Evolutionary conservation across 2,329 filamentous ascomycete species (phyloP), one percentile per base, ranked within the genome.

Genomic region (Geosmithia flava): DNA sequence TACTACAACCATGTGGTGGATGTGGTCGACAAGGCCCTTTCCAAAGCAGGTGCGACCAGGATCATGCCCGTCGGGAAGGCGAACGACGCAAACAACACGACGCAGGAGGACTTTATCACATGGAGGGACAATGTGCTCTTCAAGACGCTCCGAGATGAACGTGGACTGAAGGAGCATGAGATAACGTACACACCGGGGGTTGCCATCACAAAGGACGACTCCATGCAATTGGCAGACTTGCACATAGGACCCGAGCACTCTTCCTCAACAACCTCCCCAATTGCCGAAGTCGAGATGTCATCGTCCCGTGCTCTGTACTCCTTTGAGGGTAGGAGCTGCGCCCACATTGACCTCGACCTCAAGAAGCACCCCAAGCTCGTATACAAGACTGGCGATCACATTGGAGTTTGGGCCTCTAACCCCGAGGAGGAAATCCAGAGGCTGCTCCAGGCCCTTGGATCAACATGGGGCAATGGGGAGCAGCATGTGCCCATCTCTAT

Each of bases 361-460:
- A 51, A 53, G 33, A 7, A 15, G 49, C 49, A 57, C 8, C 52
- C 56, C 1, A 53, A 59, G 11, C 52, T 67, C 23, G 53, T 51
- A 5, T 70, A 69, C 52, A 54, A 60, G 45, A 68, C 68, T 2
- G 67, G 67, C 1, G 68, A 69, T 40, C 65, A 70, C 48, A 47
- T 70, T 16, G 63, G 61, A 15, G 50, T 70, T 1, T 69, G 60
- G 54, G 65, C 67, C 2, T 58, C 57, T n/a, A 70, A 69, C 47
- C 55, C 67, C 0, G 55, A 63, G 8, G 47, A 56, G 2, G 67
- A 70, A 42, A 54, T 57, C 3, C 58, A 54, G 10, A 51, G 58
- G 5, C 52, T 68, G 2, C 48, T 67, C 11, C 33, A n/a, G 1
- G 55, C 58, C 1, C 53, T 68, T 29, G 59, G 54, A 1, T 49